These are phyloP conservation scores for Fraxinus anomala DNA, from an alignment of 257 asterid genomes.

Conservation along the genomic window DNA sequence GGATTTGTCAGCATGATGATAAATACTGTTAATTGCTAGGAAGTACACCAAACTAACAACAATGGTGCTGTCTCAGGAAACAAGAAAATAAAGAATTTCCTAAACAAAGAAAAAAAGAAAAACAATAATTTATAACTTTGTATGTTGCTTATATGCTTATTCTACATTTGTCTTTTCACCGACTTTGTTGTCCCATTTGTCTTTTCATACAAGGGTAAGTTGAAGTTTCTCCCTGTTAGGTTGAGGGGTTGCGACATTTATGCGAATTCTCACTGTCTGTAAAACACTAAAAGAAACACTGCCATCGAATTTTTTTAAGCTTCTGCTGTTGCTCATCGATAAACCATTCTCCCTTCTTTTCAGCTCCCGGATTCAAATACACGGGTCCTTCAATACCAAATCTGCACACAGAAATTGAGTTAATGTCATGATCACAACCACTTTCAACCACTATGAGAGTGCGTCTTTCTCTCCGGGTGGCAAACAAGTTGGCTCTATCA, in stretches of 20 bases:
- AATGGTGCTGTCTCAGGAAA: not conserved
- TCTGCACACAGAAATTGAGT: conserved; percentile 38
- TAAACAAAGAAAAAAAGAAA: not conserved
- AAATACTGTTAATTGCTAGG: not conserved
- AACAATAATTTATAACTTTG: not conserved
- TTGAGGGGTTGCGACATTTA: conserved; percentile 93
- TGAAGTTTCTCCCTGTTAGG: conserved; percentile 93
- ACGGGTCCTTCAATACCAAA: conserved; percentile 97
- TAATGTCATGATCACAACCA: conserved; percentile 4
- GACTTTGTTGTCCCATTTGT: not conserved
- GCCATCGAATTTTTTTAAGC: conserved; percentile 55
- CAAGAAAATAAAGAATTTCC: not conserved
- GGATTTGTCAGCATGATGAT: not conserved
- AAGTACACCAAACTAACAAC: not conserved
- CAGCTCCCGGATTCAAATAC: conserved; percentile 54
- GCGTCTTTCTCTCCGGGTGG: not conserved
- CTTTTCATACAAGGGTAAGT: conserved; percentile 54
- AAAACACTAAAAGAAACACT: conserved; percentile 66
- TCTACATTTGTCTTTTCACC: not conserved
- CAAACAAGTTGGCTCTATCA: not conserved
- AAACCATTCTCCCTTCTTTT: conserved; percentile 74
- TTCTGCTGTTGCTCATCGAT: conserved; percentile 78
- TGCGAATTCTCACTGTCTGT: conserved; percentile 71
- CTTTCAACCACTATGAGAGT: not conserved
- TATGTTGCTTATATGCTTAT: not conserved